These are phyloP conservation scores for Lentinula novae-zelandiae DNA, from an alignment of 1,284 basidiomycete genomes.

Conservation along the genomic window DNA sequence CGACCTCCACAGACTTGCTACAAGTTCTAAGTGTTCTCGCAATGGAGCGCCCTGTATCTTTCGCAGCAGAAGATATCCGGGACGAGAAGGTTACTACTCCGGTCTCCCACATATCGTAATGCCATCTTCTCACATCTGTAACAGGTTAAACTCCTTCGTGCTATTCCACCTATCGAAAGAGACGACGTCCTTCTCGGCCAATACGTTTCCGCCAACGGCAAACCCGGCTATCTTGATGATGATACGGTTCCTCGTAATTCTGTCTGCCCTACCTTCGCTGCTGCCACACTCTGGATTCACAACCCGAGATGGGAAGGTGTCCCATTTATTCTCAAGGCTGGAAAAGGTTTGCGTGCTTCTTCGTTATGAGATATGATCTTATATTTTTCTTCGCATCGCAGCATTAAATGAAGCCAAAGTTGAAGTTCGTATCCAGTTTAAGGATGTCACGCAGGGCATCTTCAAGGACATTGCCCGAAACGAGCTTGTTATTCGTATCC, in stretches of 20 bases:
- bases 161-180: conserved; percentile 78
- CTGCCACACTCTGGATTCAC: conserved; percentile 84
- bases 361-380: neutral
- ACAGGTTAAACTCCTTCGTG: conserved; percentile 91
- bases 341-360: conserved; percentile 69
- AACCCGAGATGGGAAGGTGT: conserved; percentile 97
- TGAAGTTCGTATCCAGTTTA: conserved; percentile 94
- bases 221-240: conserved; percentile 97
- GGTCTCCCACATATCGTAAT: conserved; percentile 15
- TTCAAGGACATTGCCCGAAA: conserved; percentile 94
- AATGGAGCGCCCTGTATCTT: conserved; percentile 98
- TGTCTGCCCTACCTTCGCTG: conserved; percentile 90
- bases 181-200: conserved; percentile 88
- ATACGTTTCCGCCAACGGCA: conserved; percentile 84
- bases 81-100: conserved; percentile 82
- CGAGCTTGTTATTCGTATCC: conserved; percentile 93
- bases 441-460: conserved; percentile 92
- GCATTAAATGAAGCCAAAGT: conserved; percentile 97
- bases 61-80: conserved; percentile 92
- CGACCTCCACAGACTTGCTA: conserved; percentile 64
- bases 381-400: conserved; percentile 26
- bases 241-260: conserved; percentile 90
- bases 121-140: conserved; percentile 15
- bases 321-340: conserved; percentile 95
- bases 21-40: conserved; percentile 91